These are phyloP conservation scores for Septoria linicola DNA, from an alignment of 2,329 filamentous ascomycete species.

Conservation along the genomic window DNA sequence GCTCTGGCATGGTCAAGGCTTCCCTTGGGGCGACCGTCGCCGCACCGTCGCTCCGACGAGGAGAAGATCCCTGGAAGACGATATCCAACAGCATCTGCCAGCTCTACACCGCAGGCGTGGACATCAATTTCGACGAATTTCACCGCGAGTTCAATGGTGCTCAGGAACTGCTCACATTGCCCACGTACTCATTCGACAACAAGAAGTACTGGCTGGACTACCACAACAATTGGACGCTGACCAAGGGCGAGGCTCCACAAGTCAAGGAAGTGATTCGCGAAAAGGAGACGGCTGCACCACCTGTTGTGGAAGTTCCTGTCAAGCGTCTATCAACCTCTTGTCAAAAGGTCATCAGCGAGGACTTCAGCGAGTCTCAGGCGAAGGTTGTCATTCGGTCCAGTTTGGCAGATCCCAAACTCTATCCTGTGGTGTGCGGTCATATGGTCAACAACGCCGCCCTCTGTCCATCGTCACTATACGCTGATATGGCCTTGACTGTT, in stretches of 20 bases:
- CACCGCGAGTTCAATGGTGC: constrained; percentile 60
- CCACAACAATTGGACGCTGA: constrained; percentile 68
- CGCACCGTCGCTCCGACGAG: constrained; percentile 61
- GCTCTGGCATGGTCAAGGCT: constrained; percentile 66
- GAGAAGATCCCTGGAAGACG: constrained; percentile 64
- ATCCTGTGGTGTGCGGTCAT: constrained; percentile 63
- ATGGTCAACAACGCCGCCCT: constrained; percentile 66
- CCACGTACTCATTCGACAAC: constrained; percentile 66
- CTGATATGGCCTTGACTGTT: constrained; percentile 64
- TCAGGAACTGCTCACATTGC: constrained; percentile 63
- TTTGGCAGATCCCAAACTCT: constrained; percentile 62
- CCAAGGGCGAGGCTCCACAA: constrained; percentile 60
- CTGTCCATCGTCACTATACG: constrained; percentile 64
- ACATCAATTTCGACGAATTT: constrained; percentile 70
- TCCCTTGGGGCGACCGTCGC: constrained; percentile 58
- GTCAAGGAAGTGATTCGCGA: constrained; percentile 42
- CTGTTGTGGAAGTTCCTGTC: constrained; percentile 47
- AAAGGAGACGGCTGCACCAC: constrained; percentile 36
- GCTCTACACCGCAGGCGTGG: constrained; percentile 61
- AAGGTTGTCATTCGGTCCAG: constrained; percentile 65
- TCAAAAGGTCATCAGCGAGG: constrained; percentile 62
- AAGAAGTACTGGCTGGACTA: constrained; percentile 75
- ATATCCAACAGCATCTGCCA: constrained; percentile 58
- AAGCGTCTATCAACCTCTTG: constrained; percentile 63
- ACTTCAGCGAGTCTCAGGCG: constrained; percentile 60